Conservation (phyloP, 1,284 basidiomycete genomes). For the Pseudozyma sp. region DNA sequence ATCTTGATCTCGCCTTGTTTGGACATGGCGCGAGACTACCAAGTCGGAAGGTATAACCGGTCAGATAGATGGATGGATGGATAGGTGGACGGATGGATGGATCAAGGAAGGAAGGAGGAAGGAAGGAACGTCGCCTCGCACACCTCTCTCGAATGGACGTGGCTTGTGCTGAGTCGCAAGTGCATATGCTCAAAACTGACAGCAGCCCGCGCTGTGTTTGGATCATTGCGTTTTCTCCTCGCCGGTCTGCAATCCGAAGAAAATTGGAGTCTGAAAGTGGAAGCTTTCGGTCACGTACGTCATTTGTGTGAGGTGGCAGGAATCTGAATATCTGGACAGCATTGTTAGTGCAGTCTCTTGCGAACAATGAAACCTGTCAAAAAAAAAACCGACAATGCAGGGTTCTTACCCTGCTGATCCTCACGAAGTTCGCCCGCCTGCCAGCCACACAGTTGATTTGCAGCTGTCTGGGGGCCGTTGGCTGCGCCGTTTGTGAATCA, state of each 20-base stretch:
- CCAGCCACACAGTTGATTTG: background rate
- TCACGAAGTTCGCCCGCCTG: too few species aligned
- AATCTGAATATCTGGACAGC: too few species aligned
- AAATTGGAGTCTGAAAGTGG: too few species aligned
- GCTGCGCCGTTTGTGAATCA: background rate
- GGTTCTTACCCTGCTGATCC: too few species aligned
- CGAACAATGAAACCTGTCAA: too few species aligned
- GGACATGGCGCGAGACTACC: conserved; percentile 3
- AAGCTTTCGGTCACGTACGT: too few species aligned
- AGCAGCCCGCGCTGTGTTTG: background rate
- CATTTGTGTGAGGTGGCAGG: too few species aligned
- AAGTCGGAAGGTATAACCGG: background rate
- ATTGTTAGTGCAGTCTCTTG: too few species aligned
- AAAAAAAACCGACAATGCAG: too few species aligned
- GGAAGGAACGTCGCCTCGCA: background rate
- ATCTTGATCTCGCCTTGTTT: conserved; percentile 29
- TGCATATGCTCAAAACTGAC: background rate
- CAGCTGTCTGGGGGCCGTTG: background rate
- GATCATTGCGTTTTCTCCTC: background rate
- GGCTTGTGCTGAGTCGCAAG: conserved; percentile 25
- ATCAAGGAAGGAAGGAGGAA: background rate
- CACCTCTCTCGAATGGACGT: background rate
- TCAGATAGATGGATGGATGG: background rate
- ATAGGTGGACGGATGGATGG: conserved; percentile 22
- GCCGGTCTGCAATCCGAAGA: too few species aligned